Base-by-base conservation (phyloP, 2,329 filamentous ascomycete species). In the Stachybotrys echinatus region DNA sequence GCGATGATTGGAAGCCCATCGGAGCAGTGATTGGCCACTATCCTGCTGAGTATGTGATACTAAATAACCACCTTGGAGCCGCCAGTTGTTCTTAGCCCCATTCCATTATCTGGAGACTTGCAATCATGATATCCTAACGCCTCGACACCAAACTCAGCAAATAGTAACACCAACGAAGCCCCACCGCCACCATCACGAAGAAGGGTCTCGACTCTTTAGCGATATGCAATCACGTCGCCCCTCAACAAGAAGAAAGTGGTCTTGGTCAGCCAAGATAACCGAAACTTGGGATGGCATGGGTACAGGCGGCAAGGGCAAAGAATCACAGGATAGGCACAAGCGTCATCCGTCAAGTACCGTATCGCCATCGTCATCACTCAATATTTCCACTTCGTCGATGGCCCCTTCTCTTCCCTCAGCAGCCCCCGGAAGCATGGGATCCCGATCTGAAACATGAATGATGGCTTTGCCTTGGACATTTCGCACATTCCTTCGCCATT, bases 301-400 rank as follows among this genome's bases (percentile, higher is more conserved):
- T n/a, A n/a, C n/a, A n/a, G n/a, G n/a, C n/a, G n/a, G n/a, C n/a
- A n/a, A n/a, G n/a, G n/a, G n/a, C n/a, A n/a, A n/a, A n/a, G n/a
- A 34, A 42, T 52, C 34, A 34, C 37, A 27, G 17, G 27, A 34
- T 34, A 34, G 27, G 27, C 10, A 8, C 27, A 34, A 14, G 27
- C 27, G 14, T 18, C n/a, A 40, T 14, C 17, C 38, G 39, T 60
- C 60, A 51, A 68, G 58, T 40, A 69, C 57, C 22, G 70, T 73
- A 55, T 76, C 74, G 47, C 76, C 72, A 43, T 79, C 76, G 44
- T 84, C 82, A 59, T 94, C 89, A 62, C 95, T 94, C 62, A 96
- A 78, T 3, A 83, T 85, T 65, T 96, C 89, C 4, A 99, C 92
- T 61, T 96, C 91, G 56, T 96, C 90, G 49, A 97, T 82, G 0